A percentile compares a stretch with the other conserved stretches of the same genome.
These are phyloP conservation scores for Cucurbita pepo DNA, from an alignment of 306 rosid genomes.

Conservation along the genomic window DNA sequence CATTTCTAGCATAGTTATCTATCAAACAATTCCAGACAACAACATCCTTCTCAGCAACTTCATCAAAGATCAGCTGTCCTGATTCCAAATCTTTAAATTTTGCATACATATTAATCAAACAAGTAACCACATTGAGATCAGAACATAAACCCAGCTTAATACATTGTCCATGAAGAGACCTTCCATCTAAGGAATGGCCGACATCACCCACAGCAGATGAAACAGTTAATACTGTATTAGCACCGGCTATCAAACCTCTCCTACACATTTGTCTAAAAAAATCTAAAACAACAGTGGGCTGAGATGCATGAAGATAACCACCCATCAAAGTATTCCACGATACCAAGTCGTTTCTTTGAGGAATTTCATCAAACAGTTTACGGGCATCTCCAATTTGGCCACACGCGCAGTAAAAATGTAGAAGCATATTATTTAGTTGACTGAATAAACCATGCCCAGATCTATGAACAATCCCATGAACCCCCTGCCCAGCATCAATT, in stretches of 20 bases:
- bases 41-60: slow-evolving; percentile 36
- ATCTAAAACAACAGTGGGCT: slow-evolving; percentile 25
- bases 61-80: slow-evolving; percentile 26
- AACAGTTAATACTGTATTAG: slow-evolving; percentile 28
- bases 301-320: slow-evolving; percentile 35
- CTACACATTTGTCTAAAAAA: slow-evolving; percentile 29
- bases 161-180: slow-evolving; percentile 38
- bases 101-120: slow-evolving; percentile 45
- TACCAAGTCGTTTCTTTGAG: slow-evolving; percentile 36
- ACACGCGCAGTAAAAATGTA: slow-evolving; percentile 37
- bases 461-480: slow-evolving; percentile 43
- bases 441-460: slow-evolving; percentile 36
- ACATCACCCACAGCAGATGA: slow-evolving; percentile 37
- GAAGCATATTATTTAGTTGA: slow-evolving; percentile 35
- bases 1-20: slow-evolving; percentile 34
- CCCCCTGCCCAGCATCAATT: slow-evolving; percentile 30
- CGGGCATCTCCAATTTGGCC: slow-evolving; percentile 36
- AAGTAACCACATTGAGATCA: slow-evolving; percentile 29
- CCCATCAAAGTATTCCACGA: slow-evolving; percentile 59
- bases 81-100: slow-evolving; percentile 20
- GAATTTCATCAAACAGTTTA: slow-evolving; percentile 40
- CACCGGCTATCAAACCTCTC: slow-evolving; percentile 25
- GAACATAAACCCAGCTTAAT: slow-evolving; percentile 24
- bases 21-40: slow-evolving; percentile 61
- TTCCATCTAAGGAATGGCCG: slow-evolving; percentile 18